Percentiles rank a stretch among this genome's conserved stretches.
These are phyloP conservation scores for Alternaria sp. DNA, from an alignment of 2,329 filamentous ascomycete genomes.

Conservation along the genomic window DNA sequence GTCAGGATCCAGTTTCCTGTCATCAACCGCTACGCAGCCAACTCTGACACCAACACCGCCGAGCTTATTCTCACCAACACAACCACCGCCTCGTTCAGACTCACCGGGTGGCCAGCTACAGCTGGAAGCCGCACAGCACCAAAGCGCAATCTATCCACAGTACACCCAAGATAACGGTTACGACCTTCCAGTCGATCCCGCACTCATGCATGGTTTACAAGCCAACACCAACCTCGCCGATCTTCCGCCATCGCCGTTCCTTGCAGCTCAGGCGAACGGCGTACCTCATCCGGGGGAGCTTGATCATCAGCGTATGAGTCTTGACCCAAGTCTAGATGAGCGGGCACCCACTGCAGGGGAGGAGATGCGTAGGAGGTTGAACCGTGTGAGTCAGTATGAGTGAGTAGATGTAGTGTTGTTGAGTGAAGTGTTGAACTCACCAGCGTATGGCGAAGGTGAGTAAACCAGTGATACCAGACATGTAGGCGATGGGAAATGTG, in stretches of 20 bases:
- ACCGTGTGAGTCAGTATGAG: slow-evolving; percentile 10
- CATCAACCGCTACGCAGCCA: slow-evolving; percentile 9
- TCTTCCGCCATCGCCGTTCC: slow-evolving; percentile 45
- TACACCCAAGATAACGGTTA: slow-evolving; percentile 52
- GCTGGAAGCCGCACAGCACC: slow-evolving; percentile 39
- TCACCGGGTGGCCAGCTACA: slow-evolving; percentile 39
- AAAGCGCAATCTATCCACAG: slow-evolving; percentile 24
- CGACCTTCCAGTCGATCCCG: slow-evolving; percentile 66
- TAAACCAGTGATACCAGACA: neutral
- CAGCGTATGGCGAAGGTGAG: neutral
- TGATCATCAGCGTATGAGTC: slow-evolving; percentile 8
- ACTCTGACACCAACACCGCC: slow-evolving; percentile 20
- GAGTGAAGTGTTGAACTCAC: neutral
- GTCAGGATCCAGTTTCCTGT: slow-evolving; percentile 9
- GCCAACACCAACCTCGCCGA: slow-evolving; percentile 28
- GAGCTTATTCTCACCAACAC: slow-evolving; percentile 11
- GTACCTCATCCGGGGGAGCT: slow-evolving; percentile 16
- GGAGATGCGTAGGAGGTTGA: slow-evolving; percentile 33
- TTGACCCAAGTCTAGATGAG: slow-evolving; percentile 9
- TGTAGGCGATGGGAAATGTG: neutral
- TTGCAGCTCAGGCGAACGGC: slow-evolving; percentile 28
- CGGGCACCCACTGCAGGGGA: slow-evolving; percentile 29
- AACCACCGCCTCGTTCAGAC: slow-evolving; percentile 19
- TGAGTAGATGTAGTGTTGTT: neutral
- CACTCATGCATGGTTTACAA: slow-evolving; percentile 60